These are phyloP conservation scores for Sinapis alba DNA, from an alignment of 441 rosid genomes.

Conservation along the genomic window DNA sequence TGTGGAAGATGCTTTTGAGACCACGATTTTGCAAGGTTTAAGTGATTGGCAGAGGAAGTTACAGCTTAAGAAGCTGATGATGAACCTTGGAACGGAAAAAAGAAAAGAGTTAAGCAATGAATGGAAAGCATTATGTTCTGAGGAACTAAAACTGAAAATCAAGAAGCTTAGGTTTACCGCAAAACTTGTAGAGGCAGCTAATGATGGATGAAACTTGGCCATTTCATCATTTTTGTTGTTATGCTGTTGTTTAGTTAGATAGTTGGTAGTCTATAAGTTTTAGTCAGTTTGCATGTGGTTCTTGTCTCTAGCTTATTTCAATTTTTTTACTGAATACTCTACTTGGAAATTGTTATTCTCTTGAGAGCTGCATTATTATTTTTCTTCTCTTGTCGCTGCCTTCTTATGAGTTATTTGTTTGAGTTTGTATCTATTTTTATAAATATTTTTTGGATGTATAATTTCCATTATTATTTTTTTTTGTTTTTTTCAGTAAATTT, in stretches of 20 bases:
- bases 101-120: constrained; percentile 28
- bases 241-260: neutral
- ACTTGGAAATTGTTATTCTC: no score
- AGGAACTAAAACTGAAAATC: neutral
- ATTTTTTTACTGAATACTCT: neutral
- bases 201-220: neutral
- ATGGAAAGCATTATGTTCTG: constrained; percentile 16
- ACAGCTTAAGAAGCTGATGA: constrained; percentile 19
- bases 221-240: neutral
- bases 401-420: no score
- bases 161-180: constrained; percentile 17
- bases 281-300: neutral
- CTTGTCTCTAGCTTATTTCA: neutral
- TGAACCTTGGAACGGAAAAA: constrained; percentile 12
- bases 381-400: no score
- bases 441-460: no score
- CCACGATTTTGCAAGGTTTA: constrained; percentile 8
- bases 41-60: constrained; percentile 26
- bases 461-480: no score
- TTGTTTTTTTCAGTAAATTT: no score
- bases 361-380: no score
- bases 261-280: neutral
- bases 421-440: no score
- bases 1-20: constrained; percentile 28
- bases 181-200: constrained; percentile 27